Conservation (phyloP, 768 basidiomycete genomes). For the Gloeostereum incarnatum region DNA sequence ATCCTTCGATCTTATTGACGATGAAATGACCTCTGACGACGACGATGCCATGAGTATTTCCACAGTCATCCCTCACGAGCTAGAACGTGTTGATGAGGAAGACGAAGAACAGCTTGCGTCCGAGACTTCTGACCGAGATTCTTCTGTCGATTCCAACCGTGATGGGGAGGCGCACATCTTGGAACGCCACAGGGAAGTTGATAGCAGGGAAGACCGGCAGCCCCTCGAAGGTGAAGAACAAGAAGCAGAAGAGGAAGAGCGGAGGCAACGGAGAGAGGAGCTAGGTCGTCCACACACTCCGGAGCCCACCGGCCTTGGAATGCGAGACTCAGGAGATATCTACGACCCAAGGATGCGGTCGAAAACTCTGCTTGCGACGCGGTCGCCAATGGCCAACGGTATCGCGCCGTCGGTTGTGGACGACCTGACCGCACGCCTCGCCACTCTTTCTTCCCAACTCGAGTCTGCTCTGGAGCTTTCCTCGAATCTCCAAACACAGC, state of each 20-base stretch:
- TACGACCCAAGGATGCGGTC: slow-evolving; percentile 22
- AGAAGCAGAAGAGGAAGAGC: slow-evolving; percentile 33
- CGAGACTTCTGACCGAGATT: slow-evolving; percentile 11
- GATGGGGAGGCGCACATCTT: neutral
- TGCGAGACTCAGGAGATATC: slow-evolving; percentile 21
- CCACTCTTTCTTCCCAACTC: slow-evolving; percentile 58
- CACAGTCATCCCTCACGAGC: slow-evolving; percentile 61
- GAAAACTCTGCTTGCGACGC: slow-evolving; percentile 24
- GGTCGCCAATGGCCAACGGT: slow-evolving; percentile 13
- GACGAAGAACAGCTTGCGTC: slow-evolving; percentile 47
- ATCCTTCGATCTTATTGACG: slow-evolving; percentile 22
- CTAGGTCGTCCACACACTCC: slow-evolving; percentile 72
- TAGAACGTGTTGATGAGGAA: slow-evolving; percentile 69
- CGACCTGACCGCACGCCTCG: slow-evolving; percentile 55
- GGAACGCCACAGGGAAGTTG: neutral
- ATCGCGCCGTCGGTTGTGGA: slow-evolving; percentile 31
- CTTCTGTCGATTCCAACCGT: neutral
- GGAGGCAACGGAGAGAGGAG: slow-evolving; percentile 43
- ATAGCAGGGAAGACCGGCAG: slow-evolving; percentile 3
- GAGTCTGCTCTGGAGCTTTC: slow-evolving; percentile 70
- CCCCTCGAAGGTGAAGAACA: slow-evolving; percentile 13
- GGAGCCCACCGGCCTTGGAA: slow-evolving; percentile 59
- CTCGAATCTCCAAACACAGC: slow-evolving; percentile 65
- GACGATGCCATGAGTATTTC: slow-evolving; percentile 65
- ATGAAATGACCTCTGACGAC: slow-evolving; percentile 26